Conservation (phyloP, 2,329 filamentous ascomycete species). For the Fusarium denticulatum region DNA sequence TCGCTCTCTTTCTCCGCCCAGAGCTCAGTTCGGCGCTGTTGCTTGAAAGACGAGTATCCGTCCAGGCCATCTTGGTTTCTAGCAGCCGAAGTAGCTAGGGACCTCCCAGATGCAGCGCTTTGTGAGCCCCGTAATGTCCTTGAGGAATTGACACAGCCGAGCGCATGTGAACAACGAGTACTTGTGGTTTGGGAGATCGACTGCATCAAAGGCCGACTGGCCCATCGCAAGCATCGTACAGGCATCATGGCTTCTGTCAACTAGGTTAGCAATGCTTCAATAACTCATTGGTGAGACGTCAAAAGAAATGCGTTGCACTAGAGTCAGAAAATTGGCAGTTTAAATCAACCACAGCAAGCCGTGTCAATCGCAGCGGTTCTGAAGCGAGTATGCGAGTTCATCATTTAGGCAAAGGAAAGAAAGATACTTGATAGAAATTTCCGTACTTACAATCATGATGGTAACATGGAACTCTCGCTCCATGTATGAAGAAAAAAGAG, state of each 20-base stretch:
- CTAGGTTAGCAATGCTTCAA: conserved; percentile 30
- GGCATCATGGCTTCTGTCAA: conserved; percentile 51
- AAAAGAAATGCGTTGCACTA: conserved; percentile 21
- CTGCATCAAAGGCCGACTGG: conserved; percentile 44
- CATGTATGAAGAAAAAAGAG: conserved; percentile 38
- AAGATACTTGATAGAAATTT: background rate
- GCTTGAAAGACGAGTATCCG: conserved; percentile 50
- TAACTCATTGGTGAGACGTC: conserved; percentile 10
- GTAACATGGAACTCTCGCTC: conserved; percentile 46
- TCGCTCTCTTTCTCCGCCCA: conserved; percentile 47
- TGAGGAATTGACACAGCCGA: conserved; percentile 13
- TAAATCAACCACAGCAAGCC: conserved; percentile 57
- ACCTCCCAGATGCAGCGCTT: conserved; percentile 21
- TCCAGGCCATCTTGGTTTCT: conserved; percentile 36
- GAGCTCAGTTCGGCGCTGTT: conserved; percentile 48
- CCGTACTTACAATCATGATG: conserved; percentile 53
- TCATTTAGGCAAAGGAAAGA: conserved; percentile 45
- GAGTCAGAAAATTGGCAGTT: conserved; percentile 54
- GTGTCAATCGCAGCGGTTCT: conserved; percentile 63
- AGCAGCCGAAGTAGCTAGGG: conserved; percentile 36
- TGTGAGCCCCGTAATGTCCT: conserved; percentile 15
- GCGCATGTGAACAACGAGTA: conserved; percentile 19
- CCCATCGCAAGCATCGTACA: conserved; percentile 51
- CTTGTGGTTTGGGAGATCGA: conserved; percentile 15
- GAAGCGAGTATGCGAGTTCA: conserved; percentile 57